Conservation (phyloP, 805 yeast species). For the Candida xiaguanensis region DNA sequence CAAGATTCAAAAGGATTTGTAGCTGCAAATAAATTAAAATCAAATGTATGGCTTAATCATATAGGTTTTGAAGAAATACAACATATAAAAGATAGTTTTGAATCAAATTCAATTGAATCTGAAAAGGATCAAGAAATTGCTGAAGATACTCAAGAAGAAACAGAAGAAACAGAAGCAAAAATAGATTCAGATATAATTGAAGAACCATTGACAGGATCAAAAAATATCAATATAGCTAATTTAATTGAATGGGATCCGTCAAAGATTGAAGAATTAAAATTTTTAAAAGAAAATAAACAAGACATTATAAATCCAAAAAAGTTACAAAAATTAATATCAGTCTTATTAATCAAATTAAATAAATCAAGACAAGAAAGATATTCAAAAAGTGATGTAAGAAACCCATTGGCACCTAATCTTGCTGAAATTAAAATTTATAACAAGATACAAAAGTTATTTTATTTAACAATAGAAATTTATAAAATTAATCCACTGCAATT, state of each 20-base stretch:
- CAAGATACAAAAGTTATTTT: slow-evolving; percentile 25
- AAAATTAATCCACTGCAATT: slow-evolving; percentile 23
- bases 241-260: slow-evolving; percentile 36
- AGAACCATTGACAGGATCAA: slow-evolving; percentile 3
- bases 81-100: slow-evolving; percentile 19
- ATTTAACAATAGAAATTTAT: slow-evolving; percentile 29
- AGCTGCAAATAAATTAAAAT: slow-evolving; percentile 28
- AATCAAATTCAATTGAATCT: slow-evolving; percentile 2
- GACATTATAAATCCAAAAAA: slow-evolving; percentile 23
- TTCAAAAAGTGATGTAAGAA: slow-evolving; percentile 23
- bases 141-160: slow-evolving; percentile 12
- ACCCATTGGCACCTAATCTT: slow-evolving; percentile 22
- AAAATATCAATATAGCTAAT: slow-evolving; percentile 26
- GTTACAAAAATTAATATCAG: slow-evolving; percentile 34
- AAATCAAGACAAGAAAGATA: slow-evolving; percentile 39
- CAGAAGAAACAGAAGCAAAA: slow-evolving; percentile 6
- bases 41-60: slow-evolving; percentile 37
- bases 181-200: slow-evolving; percentile 1
- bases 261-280: slow-evolving; percentile 19
- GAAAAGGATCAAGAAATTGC: slow-evolving; percentile 8
- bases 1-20: slow-evolving; percentile 32
- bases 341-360: slow-evolving; percentile 30
- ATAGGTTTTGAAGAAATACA: slow-evolving; percentile 32
- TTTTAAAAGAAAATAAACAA: slow-evolving; percentile 22
- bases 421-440: slow-evolving; percentile 27